Evolutionary conservation across 768 basidiomycete genomes (phyloP).

Genomic region (Mycena galopus): DNA sequence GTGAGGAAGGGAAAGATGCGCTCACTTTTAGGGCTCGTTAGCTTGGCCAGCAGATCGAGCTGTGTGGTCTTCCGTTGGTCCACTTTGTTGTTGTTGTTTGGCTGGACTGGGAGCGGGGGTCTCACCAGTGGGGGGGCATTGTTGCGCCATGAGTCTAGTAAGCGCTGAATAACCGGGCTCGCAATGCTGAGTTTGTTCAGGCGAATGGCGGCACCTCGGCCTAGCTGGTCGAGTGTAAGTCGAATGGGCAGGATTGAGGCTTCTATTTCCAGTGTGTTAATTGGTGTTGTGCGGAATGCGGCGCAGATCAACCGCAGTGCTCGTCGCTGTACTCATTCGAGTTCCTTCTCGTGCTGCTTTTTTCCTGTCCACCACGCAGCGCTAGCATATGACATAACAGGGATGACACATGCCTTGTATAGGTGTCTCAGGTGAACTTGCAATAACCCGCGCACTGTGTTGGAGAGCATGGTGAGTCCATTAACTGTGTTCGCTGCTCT

Average conservation of each 20-base stretch:
- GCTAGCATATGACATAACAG: slow-evolving; percentile 50
- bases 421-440: slow-evolving; percentile 45
- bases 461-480: slow-evolving; percentile 47
- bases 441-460: slow-evolving; percentile 50
- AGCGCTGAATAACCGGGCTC: slow-evolving; percentile 40
- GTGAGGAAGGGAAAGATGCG: slow-evolving; percentile 38
- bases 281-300: slow-evolving; percentile 49
- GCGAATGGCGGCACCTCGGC: slow-evolving; percentile 34
- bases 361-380: slow-evolving; percentile 49
- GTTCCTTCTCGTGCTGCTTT: slow-evolving; percentile 36
- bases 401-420: slow-evolving; percentile 46
- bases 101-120: slow-evolving; percentile 36
- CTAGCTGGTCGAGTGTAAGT: slow-evolving; percentile 25
- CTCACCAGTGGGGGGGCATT: not conserved
- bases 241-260: slow-evolving; percentile 48
- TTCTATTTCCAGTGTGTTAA: slow-evolving; percentile 48
- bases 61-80: slow-evolving; percentile 17
- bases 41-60: slow-evolving; percentile 29
- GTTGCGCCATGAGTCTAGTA: slow-evolving; percentile 8
- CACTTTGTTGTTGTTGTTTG: not conserved
- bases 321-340: slow-evolving; percentile 45
- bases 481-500: slow-evolving; percentile 43
- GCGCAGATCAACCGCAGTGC: slow-evolving; percentile 49
- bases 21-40: slow-evolving; percentile 34
- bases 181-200: slow-evolving; percentile 40